These are phyloP conservation scores for Gossypium rotundifolium DNA, from an alignment of 345 rosid genomes.

Conservation along the genomic window DNA sequence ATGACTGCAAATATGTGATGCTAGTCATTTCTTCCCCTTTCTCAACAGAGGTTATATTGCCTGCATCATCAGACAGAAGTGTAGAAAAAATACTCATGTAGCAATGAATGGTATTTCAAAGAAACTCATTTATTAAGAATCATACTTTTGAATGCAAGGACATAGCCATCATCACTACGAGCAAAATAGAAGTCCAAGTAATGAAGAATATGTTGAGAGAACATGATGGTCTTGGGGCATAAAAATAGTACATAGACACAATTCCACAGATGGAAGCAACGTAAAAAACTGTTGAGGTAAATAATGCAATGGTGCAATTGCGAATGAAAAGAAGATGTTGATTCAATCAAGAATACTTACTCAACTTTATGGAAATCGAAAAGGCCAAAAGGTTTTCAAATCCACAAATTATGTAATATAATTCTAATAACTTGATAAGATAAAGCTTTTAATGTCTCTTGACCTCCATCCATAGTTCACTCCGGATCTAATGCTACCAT, in stretches of 20 bases:
- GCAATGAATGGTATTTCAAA: neutral
- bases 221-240: slow-evolving; percentile 41
- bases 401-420: too few relatives aligned
- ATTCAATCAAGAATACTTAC: too few relatives aligned
- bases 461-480: too few relatives aligned
- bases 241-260: slow-evolving; percentile 39
- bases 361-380: too few relatives aligned
- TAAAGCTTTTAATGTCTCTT: too few relatives aligned
- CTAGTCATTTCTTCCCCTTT: neutral
- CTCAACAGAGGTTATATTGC: neutral
- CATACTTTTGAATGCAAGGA: slow-evolving; percentile 71
- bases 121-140: neutral
- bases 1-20: neutral
- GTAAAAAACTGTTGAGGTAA: slow-evolving; percentile 54
- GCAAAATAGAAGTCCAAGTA: slow-evolving; percentile 60
- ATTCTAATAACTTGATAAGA: too few relatives aligned
- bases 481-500: too few relatives aligned
- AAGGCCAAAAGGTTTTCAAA: too few relatives aligned
- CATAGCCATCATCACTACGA: slow-evolving; percentile 57
- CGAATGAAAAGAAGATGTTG: too few relatives aligned
- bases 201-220: slow-evolving; percentile 78
- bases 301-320: too few relatives aligned
- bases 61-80: neutral
- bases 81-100: neutral
- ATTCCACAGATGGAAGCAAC: slow-evolving; percentile 56